Percentiles rank a stretch among this genome's conserved stretches.
phyloP scores from a whole-genome alignment of 2,329 filamentous ascomycete species.

The Colletotrichum nymphaeae region DNA sequence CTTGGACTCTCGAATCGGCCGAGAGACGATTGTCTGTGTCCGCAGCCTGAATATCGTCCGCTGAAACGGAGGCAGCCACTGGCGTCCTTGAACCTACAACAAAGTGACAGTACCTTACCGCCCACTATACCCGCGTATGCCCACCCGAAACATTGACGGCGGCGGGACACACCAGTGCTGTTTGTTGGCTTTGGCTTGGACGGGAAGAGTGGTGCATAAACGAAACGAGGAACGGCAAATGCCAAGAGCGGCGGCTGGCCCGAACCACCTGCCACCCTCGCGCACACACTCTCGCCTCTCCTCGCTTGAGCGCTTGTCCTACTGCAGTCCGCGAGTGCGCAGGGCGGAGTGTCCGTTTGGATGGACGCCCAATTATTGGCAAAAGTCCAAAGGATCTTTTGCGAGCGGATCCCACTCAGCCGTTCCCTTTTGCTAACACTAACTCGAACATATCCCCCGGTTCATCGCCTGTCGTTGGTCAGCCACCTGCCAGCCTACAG shows the following conservation, averaged over 20 bases:
- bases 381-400: slow-evolving; percentile 29
- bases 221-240: slow-evolving; percentile 13
- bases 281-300: not conserved
- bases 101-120: not conserved
- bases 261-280: slow-evolving; percentile 23
- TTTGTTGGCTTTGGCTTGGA: not conserved
- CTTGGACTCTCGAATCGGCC: slow-evolving; percentile 22
- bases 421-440: slow-evolving; percentile 19
- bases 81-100: not conserved
- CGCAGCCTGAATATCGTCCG: slow-evolving; percentile 3
- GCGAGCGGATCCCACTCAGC: slow-evolving; percentile 17
- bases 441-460: slow-evolving; percentile 5
- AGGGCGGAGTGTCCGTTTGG: slow-evolving; percentile 13
- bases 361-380: slow-evolving; percentile 18
- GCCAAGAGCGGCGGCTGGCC: slow-evolving; percentile 14
- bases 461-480: slow-evolving; percentile 14
- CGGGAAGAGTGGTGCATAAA: slow-evolving; percentile 1
- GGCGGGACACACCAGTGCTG: not conserved
- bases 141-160: not conserved
- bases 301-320: slow-evolving; percentile 5
- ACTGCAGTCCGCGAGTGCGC: not conserved
- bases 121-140: not conserved
- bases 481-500: slow-evolving; percentile 7
- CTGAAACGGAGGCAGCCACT: slow-evolving; percentile 12
- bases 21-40: slow-evolving; percentile 18